Base-by-base conservation (phyloP, 768 basidiomycete species). In the Rhizopogon sp. region DNA sequence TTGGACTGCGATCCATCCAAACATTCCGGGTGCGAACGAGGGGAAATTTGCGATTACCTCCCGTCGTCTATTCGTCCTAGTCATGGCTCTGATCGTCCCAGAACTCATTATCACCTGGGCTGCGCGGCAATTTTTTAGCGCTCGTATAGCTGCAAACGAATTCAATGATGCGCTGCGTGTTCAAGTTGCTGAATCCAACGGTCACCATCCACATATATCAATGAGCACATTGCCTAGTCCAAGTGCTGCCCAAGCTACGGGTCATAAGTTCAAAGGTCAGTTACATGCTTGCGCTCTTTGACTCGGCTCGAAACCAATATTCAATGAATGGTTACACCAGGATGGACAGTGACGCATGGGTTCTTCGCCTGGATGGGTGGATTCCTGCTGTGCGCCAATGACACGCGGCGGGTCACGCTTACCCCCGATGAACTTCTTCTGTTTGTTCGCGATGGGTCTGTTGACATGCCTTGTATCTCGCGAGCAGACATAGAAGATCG, bases 1-100 rank as follows among this genome's bases (percentile, higher is more conserved):
- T 16, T 72, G 68, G 68, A 62, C 59, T n/a, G 56, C 65, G 6
- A 50, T 68, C 8, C 70, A 72, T 33, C 68, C 66, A 16, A 69
- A 72, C 55, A 62, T 72, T 14, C 66, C 70, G 5, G 43, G 28
- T 25, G 54, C 55, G 5, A 40, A 63, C 8, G 60, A 61, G 9
- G 35, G 51, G 16, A 33, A 16, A 29, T 54, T 37, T 3, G 37
- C 43, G n/a, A 29, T 52, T 16, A 20, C 45, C 1, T 35, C 39
- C 20, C 56, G 59, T 10, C 53, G 62, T 7, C 39, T 66, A 7
- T 42, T 53, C 16, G 28, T 65, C 16, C 64, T 66, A 55, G 44
- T 62, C 25, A 57, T 59, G 52, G 58, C 63, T 1, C n/a, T 71
- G 3, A 49, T 70, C 13, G 58, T 58, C 11, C 70, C 70, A 41